Conservation (phyloP, 108 stramenopile genomes). For the Cyclotella sp. region DNA sequence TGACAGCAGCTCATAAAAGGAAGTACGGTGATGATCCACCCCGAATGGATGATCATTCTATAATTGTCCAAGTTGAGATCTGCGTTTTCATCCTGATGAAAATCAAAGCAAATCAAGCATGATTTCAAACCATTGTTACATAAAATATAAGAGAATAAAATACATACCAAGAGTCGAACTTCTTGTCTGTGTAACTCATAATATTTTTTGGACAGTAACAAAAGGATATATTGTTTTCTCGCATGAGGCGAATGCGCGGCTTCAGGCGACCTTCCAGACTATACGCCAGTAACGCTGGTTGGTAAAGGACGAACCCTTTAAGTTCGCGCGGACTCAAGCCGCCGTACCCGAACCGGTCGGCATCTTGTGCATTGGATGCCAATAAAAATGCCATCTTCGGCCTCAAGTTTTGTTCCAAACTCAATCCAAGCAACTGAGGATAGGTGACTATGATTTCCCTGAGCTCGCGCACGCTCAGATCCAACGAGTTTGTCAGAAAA, state of each 20-base stretch:
- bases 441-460: conserved; percentile 41
- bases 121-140: neutral
- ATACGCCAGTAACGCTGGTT: conserved; percentile 58
- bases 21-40: neutral
- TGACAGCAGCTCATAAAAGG: too few relatives aligned
- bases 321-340: conserved; percentile 39
- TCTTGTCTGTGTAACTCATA: conserved; percentile 57
- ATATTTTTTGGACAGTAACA: conserved; percentile 47
- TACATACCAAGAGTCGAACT: conserved; percentile 50
- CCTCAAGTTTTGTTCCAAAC: conserved; percentile 40
- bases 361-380: conserved; percentile 4
- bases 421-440: conserved; percentile 58
- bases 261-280: conserved; percentile 44
- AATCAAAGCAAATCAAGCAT: neutral
- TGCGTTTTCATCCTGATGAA: conserved; percentile 30
- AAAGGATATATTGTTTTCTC: conserved; percentile 40
- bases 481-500: conserved; percentile 39
- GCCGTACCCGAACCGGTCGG: neutral
- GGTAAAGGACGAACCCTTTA: conserved; percentile 57
- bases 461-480: conserved; percentile 27
- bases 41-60: neutral
- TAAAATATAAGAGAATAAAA: neutral
- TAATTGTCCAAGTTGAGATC: conserved; percentile 31
- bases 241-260: conserved; percentile 43
- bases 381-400: conserved; percentile 55